Percentiles rank a stretch among this genome's conserved stretches.
phyloP scores from a whole-genome alignment of 2,329 filamentous ascomycete genomes.

The Colletotrichum magnum region DNA sequence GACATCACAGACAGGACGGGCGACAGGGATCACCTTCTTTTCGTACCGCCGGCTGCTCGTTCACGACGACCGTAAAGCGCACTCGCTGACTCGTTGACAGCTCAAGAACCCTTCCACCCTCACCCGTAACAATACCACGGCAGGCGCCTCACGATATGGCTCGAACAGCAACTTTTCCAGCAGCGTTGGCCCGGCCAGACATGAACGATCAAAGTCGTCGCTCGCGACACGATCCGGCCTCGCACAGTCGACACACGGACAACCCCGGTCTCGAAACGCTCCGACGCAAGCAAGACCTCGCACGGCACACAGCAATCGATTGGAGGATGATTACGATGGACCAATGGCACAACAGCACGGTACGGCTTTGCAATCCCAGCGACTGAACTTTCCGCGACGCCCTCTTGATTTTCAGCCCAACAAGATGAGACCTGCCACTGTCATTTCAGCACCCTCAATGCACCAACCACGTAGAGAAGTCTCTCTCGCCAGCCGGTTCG shows the following conservation, averaged over 20 bases:
- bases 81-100: conserved; percentile 44
- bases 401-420: conserved; percentile 36
- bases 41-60: conserved; percentile 22
- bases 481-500: conserved; percentile 57
- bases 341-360: conserved; percentile 49
- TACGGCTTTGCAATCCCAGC: conserved; percentile 48
- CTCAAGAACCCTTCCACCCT: conserved; percentile 48
- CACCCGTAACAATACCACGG: conserved; percentile 56
- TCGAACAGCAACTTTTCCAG: conserved; percentile 65
- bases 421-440: conserved; percentile 46
- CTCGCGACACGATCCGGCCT: conserved; percentile 61
- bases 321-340: conserved; percentile 56
- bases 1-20: conserved; percentile 23
- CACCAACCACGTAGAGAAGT: conserved; percentile 56
- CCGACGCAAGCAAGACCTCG: conserved; percentile 53
- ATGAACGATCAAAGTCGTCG: conserved; percentile 67
- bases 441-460: conserved; percentile 45
- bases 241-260: conserved; percentile 31
- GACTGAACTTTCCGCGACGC: conserved; percentile 23
- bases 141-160: conserved; percentile 42
- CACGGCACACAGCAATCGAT: conserved; percentile 57
- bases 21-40: conserved; percentile 31
- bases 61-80: not conserved
- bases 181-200: conserved; percentile 69
- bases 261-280: conserved; percentile 57